These are phyloP conservation scores for Entrophospora sp. DNA, from an alignment of 192 early-diverging fungal genomes.

Conservation along the genomic window DNA sequence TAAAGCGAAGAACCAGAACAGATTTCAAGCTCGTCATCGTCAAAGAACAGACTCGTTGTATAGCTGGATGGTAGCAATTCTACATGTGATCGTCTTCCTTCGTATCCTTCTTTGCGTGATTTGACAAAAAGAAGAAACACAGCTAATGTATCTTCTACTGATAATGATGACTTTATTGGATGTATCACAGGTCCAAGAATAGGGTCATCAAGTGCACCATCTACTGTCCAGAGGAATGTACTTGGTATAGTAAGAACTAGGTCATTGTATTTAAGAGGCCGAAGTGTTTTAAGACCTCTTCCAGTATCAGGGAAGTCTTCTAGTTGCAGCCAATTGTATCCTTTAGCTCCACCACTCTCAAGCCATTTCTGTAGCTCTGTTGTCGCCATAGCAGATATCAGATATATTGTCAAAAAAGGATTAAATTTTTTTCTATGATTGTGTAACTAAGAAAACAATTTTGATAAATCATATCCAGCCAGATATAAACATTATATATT, in stretches of 20 bases:
- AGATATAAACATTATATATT: no score
- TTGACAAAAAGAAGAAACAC: constrained; percentile 27
- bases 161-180: constrained; percentile 9
- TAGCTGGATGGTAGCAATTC: constrained; percentile 23
- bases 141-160: constrained; percentile 24
- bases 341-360: constrained; percentile 3
- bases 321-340: neutral
- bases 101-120: constrained; percentile 4
- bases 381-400: neutral
- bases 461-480: no score
- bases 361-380: constrained; percentile 6
- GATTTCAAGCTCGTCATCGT: constrained; percentile 20
- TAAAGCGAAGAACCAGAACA: constrained; percentile 22
- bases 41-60: constrained; percentile 23
- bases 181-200: constrained; percentile 19
- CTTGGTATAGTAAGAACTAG: constrained; percentile 15
- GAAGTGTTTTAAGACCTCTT: constrained; percentile 20
- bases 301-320: constrained; percentile 25
- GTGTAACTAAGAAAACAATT: no score
- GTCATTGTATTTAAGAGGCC: neutral
- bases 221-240: constrained; percentile 21
- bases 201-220: constrained; percentile 21
- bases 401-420: no score
- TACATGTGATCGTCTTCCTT: constrained; percentile 5
- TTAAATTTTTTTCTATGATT: no score